Evolutionary conservation across 2,329 filamentous ascomycete species (phyloP).

Genomic region (Stagonosporopsis chrysanthemi): DNA sequence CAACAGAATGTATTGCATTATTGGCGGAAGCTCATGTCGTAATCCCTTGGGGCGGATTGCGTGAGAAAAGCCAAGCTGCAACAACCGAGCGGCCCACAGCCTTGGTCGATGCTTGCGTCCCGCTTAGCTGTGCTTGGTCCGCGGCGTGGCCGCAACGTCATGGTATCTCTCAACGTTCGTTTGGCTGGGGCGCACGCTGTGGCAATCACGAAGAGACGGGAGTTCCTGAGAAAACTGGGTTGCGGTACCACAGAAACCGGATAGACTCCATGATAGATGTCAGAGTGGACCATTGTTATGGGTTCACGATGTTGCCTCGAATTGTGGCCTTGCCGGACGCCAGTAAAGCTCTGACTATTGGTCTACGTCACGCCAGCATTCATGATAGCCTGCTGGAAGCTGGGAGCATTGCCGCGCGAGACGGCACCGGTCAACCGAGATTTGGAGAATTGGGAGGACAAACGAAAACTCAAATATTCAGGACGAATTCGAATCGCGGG

Average conservation of each 20-base stretch:
- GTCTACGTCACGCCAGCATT: slow-evolving; percentile 20
- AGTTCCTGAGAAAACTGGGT: slow-evolving; percentile 6
- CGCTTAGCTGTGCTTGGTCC: slow-evolving; percentile 11
- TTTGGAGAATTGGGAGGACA: slow-evolving; percentile 11
- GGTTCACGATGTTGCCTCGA: neutral
- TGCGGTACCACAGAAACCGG: neutral
- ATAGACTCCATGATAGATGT: neutral
- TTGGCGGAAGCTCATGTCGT: slow-evolving; percentile 31
- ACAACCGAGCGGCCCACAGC: slow-evolving; percentile 14
- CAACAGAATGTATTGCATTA: slow-evolving; percentile 6
- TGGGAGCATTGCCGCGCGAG: slow-evolving; percentile 4
- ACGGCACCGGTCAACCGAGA: slow-evolving; percentile 19
- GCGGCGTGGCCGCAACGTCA: slow-evolving; percentile 20
- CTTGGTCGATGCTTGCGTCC: slow-evolving; percentile 20
- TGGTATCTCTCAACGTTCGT: neutral
- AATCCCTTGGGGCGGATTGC: slow-evolving; percentile 12
- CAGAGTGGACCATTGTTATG: neutral
- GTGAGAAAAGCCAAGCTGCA: slow-evolving; percentile 7
- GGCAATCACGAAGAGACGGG: slow-evolving; percentile 2
- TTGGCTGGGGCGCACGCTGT: neutral
- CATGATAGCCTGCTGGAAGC: slow-evolving; percentile 5
- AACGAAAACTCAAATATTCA: slow-evolving; percentile 23
- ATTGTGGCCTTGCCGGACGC: neutral
- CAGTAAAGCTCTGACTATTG: neutral
- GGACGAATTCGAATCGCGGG: neutral